Evolutionary conservation across 1,284 basidiomycete species (phyloP).

Genomic region (Porodaedalea pini): DNA sequence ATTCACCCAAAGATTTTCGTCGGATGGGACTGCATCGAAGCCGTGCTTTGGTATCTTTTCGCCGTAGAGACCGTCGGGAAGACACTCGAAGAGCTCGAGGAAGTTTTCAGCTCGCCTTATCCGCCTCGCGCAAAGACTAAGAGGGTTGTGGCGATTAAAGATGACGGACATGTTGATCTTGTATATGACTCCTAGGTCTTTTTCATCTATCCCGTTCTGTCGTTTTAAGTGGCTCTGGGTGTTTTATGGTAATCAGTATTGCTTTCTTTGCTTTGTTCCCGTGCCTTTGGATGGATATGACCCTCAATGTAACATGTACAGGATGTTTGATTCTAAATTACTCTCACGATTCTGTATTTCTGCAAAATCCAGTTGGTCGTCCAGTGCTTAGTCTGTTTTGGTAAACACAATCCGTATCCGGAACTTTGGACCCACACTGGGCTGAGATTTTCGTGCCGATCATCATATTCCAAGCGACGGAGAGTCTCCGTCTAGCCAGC

Average conservation of each 20-base stretch:
- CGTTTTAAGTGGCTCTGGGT: too few relatives aligned
- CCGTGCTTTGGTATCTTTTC: constrained; percentile 32
- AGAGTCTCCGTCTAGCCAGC: neutral
- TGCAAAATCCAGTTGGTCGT: too few relatives aligned
- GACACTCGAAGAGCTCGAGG: constrained; percentile 35
- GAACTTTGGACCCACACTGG: too few relatives aligned
- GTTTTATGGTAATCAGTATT: too few relatives aligned
- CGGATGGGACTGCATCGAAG: constrained; percentile 33
- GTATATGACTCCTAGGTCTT: constrained; percentile 5
- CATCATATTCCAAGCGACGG: neutral
- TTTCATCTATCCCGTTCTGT: neutral
- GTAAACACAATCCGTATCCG: too few relatives aligned
- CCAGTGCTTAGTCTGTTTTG: too few relatives aligned
- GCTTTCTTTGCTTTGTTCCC: too few relatives aligned
- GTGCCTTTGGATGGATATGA: too few relatives aligned
- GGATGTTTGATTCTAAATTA: neutral
- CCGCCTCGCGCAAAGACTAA: constrained; percentile 33
- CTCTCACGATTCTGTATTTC: neutral
- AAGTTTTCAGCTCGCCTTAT: constrained; percentile 34
- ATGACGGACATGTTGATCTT: constrained; percentile 21
- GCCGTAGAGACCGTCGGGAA: constrained; percentile 34
- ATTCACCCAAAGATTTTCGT: constrained; percentile 31
- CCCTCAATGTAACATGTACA: too few relatives aligned
- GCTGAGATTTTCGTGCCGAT: too few relatives aligned
- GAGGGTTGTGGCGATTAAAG: constrained; percentile 25